Evolutionary conservation across 1,139 yeast species (phyloP), one percentile per base, ranked within the genome.

Genomic region (Meyerozyma guilliermondii): DNA sequence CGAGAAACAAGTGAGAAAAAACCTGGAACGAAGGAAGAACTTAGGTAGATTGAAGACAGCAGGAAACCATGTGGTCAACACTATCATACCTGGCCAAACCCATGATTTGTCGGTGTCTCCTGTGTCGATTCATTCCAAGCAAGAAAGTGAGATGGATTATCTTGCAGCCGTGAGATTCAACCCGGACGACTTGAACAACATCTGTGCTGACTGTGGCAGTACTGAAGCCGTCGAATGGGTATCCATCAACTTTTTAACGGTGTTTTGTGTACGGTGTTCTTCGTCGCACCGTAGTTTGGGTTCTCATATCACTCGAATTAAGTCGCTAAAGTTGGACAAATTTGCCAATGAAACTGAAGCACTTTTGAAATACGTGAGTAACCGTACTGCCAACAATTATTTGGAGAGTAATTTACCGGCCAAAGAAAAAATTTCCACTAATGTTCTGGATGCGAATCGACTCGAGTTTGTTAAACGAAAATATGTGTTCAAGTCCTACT

Each of bases 231-330:
- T 87, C 8, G 97, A 89, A 54, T 91, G 97, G 97, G 77, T 91
- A 5, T 86, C 96, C 0, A 71, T 88, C 48, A 91, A 87, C 55
- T 65, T 84, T 40, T 65, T 88, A 44, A 80, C 81, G 20, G 78
- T 85, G 9, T 70, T 91, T 35, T 91, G 98, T 61, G 82, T 88
- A 35, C 81, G 83, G 39, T 91, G 98, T 56, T 83, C 96, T 0
- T 75, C 81, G 2, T 68, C 75, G 38, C 83, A 78, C 51, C 56
- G 83, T 40, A 67, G 68, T 39, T 60, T 78, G 50, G 83, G 83
- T 0, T 67, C 80, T 3, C 75, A 72, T 45, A 63, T 78, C 9
- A 66, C 80, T 7, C 75, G 71, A 50, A 74, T 78, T 7, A 61
- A 68, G 43, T 77, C 82, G 2, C 61, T 78, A 33, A 75, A 68